Percentiles rank a stretch among this genome's conserved stretches.
Evolutionary conservation across 805 yeast species (phyloP).

Genomic region (Candida loeiensis): DNA sequence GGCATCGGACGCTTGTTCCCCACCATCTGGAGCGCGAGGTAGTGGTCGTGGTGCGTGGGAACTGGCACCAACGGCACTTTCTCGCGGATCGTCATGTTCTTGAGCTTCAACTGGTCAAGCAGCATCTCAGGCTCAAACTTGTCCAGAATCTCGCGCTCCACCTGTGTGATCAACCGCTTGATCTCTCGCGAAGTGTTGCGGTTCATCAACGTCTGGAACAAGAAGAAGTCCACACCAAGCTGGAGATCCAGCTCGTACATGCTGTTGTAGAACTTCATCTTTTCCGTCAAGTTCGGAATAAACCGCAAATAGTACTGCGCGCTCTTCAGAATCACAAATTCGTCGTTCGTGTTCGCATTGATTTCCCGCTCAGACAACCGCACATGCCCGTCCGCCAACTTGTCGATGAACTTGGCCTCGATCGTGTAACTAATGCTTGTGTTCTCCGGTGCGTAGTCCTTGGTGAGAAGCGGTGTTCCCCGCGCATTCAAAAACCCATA

Average conservation of each 20-base stretch:
- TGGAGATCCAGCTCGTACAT: constrained; percentile 24
- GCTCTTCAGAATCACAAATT: constrained; percentile 35
- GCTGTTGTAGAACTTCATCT: constrained; percentile 23
- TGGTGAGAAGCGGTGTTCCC: constrained; percentile 53
- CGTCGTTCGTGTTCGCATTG: constrained; percentile 29
- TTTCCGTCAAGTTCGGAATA: constrained; percentile 35
- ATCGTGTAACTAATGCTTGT: constrained; percentile 49
- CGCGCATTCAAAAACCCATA: constrained; percentile 49
- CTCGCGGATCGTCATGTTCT: constrained; percentile 20
- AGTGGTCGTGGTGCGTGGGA: constrained; percentile 1
- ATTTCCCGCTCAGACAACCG: constrained; percentile 31
- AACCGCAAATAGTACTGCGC: constrained; percentile 37
- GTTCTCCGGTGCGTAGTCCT: constrained; percentile 44
- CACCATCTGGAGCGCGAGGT: constrained; percentile 24
- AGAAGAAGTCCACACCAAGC: constrained; percentile 37
- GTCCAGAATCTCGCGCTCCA: constrained; percentile 37
- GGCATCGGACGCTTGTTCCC: constrained; percentile 21
- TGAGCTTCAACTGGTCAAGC: constrained; percentile 30
- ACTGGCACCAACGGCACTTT: neutral
- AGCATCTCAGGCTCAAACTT: constrained; percentile 25
- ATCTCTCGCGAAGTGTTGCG: constrained; percentile 33
- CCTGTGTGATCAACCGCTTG: constrained; percentile 23
- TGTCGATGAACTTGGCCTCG: constrained; percentile 54
- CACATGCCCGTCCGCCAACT: constrained; percentile 20
- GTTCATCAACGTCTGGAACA: constrained; percentile 23